A percentile compares a stretch with the other conserved stretches of the same genome.
Evolutionary conservation across 2,329 filamentous ascomycete species (phyloP).

Genomic region (Monosporascus sp.): DNA sequence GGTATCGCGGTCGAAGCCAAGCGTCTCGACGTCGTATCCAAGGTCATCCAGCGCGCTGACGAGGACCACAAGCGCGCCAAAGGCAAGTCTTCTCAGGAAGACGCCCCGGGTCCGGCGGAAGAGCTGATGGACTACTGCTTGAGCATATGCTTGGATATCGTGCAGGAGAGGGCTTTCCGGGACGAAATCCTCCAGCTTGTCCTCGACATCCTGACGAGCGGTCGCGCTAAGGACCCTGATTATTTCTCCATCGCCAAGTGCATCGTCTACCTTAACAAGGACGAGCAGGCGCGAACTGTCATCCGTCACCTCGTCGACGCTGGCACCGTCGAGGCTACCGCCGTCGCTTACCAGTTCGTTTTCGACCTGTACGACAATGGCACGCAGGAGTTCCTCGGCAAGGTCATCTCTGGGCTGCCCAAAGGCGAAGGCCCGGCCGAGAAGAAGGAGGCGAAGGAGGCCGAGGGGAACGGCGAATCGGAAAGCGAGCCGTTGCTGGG

Average conservation of each 20-base stretch:
- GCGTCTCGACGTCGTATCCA: conserved; percentile 79
- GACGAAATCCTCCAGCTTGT: conserved; percentile 83
- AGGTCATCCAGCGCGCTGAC: conserved; percentile 83
- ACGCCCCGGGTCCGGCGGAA: conserved; percentile 60
- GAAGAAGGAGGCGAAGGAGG: conserved; percentile 46
- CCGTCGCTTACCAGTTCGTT: conserved; percentile 92
- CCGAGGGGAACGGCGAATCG: conserved; percentile 25
- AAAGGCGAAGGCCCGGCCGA: conserved; percentile 36
- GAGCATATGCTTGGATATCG: conserved; percentile 94
- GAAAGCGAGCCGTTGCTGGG: conserved; percentile 45
- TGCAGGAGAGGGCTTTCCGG: conserved; percentile 85
- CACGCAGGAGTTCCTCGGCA: conserved; percentile 91
- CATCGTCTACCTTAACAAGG: conserved; percentile 90
- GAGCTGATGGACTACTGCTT: conserved; percentile 96
- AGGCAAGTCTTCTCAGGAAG: conserved; percentile 50
- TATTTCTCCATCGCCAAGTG: conserved; percentile 98
- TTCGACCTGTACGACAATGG: conserved; percentile 99
- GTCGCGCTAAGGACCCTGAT: conserved; percentile 79
- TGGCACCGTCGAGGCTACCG: conserved; percentile 70
- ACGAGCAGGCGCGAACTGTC: conserved; percentile 84
- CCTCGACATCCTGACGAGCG: conserved; percentile 80
- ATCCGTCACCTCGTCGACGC: conserved; percentile 75
- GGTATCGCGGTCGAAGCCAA: conserved; percentile 95
- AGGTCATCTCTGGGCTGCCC: conserved; percentile 78
- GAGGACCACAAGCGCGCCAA: conserved; percentile 73